phyloP scores from a whole-genome alignment of 768 basidiomycete genomes.

The Hericium coralloides region DNA sequence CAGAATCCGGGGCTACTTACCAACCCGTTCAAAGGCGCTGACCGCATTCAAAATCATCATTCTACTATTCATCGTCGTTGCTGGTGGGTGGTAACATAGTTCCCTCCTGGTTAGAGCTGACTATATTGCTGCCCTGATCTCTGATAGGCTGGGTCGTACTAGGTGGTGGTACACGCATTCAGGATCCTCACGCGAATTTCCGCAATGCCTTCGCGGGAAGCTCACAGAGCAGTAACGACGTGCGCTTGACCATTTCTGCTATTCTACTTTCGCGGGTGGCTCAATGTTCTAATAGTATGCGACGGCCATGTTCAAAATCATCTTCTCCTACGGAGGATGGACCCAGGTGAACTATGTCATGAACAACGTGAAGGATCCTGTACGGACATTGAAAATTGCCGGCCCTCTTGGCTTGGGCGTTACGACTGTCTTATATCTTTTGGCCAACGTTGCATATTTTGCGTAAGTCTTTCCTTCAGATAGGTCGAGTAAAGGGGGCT shows the following conservation, averaged over 20 bases:
- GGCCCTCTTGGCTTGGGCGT: conserved; percentile 28
- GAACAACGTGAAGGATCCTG: conserved; percentile 51
- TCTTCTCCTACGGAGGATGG: conserved; percentile 44
- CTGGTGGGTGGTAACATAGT: conserved; percentile 21
- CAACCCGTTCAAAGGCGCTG: conserved; percentile 26
- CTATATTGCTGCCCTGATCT: conserved; percentile 3
- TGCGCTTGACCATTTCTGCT: conserved; percentile 10
- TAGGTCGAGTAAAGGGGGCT: neutral
- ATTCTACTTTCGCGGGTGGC: neutral
- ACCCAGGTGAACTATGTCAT: conserved; percentile 50
- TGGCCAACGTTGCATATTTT: conserved; percentile 53
- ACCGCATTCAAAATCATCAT: conserved; percentile 31
- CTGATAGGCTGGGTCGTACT: conserved; percentile 47
- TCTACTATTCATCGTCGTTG: conserved; percentile 43
- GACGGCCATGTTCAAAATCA: conserved; percentile 49
- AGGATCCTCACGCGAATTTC: conserved; percentile 51
- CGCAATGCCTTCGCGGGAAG: conserved; percentile 49
- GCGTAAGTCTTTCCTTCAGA: conserved; percentile 22
- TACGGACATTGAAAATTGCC: conserved; percentile 53
- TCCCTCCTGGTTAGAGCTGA: too few species aligned
- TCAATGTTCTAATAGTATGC: conserved; percentile 34
- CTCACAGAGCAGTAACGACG: conserved; percentile 41
- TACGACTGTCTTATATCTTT: conserved; percentile 36
- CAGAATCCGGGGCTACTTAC: neutral
- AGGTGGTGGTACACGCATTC: conserved; percentile 43